Conservation (phyloP, 352 stramenopile genomes). For the Globisporangium cystogenes region DNA sequence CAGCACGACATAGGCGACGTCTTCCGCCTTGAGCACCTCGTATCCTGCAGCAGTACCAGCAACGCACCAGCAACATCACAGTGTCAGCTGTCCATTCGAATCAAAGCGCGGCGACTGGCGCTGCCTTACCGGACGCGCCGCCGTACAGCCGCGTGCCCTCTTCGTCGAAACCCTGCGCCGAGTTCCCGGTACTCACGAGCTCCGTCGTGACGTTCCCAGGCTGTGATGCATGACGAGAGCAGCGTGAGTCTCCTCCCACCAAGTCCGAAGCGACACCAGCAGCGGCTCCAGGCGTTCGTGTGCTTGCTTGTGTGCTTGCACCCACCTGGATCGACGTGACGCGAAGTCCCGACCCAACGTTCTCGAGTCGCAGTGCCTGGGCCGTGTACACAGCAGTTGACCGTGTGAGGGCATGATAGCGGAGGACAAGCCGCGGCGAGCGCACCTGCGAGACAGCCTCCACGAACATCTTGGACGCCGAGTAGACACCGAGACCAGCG, state of each 20-base stretch:
- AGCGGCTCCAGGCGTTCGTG: too few relatives aligned
- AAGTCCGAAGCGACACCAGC: too few relatives aligned
- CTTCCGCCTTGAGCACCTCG: slow-evolving; percentile 74
- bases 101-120: background rate
- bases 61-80: background rate
- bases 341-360: slow-evolving; percentile 77
- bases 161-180: slow-evolving; percentile 57
- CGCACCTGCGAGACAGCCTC: slow-evolving; percentile 77
- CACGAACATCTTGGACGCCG: slow-evolving; percentile 89
- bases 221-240: slow-evolving; percentile 12
- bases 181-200: slow-evolving; percentile 79
- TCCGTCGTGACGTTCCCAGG: slow-evolving; percentile 89
- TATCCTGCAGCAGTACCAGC: slow-evolving; percentile 35
- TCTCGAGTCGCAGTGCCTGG: slow-evolving; percentile 70
- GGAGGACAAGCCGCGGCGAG: too few relatives aligned
- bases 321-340: slow-evolving; percentile 81
- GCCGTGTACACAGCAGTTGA: background rate
- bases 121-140: slow-evolving; percentile 28
- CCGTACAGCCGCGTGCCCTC: slow-evolving; percentile 76
- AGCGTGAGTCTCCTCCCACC: background rate
- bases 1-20: slow-evolving; percentile 83
- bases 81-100: slow-evolving; percentile 9
- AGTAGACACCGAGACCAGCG: slow-evolving; percentile 81
- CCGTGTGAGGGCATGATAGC: background rate
- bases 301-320: too few relatives aligned